Percentiles rank a stretch among this genome's conserved stretches.
phyloP scores from a whole-genome alignment of 257 asterid species.

The Phtheirospermum japonicum region DNA sequence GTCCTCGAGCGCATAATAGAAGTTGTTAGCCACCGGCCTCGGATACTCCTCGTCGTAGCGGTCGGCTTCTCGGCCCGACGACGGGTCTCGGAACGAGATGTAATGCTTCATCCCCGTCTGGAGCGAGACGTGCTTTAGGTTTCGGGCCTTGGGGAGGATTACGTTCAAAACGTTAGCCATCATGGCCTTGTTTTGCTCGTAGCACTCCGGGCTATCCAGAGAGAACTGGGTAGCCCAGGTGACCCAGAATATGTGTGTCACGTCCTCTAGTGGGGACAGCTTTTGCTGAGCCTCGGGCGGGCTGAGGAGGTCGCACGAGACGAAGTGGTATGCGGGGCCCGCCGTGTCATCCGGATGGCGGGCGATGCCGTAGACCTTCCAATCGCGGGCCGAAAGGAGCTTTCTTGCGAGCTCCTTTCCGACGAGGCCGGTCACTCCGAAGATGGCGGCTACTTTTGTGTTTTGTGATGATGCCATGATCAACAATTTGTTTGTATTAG shows the following conservation, averaged over 20 bases:
- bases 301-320: constrained; percentile 65
- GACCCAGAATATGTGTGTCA: constrained; percentile 76
- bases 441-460: constrained; percentile 57
- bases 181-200: constrained; percentile 58
- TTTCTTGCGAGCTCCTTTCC: constrained; percentile 71
- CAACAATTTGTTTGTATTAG: neutral
- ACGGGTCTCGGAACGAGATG: constrained; percentile 37
- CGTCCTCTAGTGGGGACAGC: constrained; percentile 40
- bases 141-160: constrained; percentile 47
- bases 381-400: constrained; percentile 44
- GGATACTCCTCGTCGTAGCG: constrained; percentile 57
- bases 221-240: constrained; percentile 75
- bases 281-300: constrained; percentile 44
- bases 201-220: constrained; percentile 58
- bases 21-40: constrained; percentile 46
- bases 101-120: constrained; percentile 85
- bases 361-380: constrained; percentile 85
- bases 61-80: neutral
- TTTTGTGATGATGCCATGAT: constrained; percentile 14
- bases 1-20: constrained; percentile 78
- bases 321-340: constrained; percentile 36
- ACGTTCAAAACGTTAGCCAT: constrained; percentile 59
- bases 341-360: constrained; percentile 34
- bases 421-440: constrained; percentile 79
- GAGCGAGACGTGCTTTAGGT: constrained; percentile 60